Percentiles rank a stretch among this genome's conserved stretches.
Conservation (phyloP, 768 basidiomycete species). For the Lenzites betulinus region DNA sequence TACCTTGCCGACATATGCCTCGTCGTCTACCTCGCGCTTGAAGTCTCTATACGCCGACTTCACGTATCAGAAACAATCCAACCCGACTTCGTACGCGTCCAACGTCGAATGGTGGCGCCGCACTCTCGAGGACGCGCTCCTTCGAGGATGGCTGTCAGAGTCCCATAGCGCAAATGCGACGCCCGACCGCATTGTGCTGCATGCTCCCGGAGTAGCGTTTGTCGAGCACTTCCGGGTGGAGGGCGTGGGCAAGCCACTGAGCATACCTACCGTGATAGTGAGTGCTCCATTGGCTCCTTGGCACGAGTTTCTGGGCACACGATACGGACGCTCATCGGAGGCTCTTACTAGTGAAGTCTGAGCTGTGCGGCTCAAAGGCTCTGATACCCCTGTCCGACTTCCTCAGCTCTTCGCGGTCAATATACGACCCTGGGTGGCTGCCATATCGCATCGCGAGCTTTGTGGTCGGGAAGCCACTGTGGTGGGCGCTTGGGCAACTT, state of each 20-base stretch:
- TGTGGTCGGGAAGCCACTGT: slow-evolving; percentile 75
- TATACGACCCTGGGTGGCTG: slow-evolving; percentile 69
- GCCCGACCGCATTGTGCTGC: slow-evolving; percentile 59
- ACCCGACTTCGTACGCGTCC: slow-evolving; percentile 78
- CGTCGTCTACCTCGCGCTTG: slow-evolving; percentile 53
- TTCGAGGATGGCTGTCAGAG: slow-evolving; percentile 52
- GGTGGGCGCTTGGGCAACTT: slow-evolving; percentile 86
- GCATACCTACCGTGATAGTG: slow-evolving; percentile 72
- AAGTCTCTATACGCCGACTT: slow-evolving; percentile 89
- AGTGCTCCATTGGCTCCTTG: slow-evolving; percentile 37
- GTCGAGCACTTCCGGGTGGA: slow-evolving; percentile 63
- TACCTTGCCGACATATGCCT: slow-evolving; percentile 48
- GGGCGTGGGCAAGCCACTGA: slow-evolving; percentile 75
- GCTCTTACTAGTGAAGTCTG: slow-evolving; percentile 63
- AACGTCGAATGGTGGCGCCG: slow-evolving; percentile 89
- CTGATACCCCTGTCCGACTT: slow-evolving; percentile 59
- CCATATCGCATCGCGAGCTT: slow-evolving; percentile 69
- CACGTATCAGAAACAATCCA: slow-evolving; percentile 78
- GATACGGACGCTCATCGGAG: slow-evolving; percentile 29
- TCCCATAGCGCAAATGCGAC: slow-evolving; percentile 5
- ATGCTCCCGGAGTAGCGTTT: slow-evolving; percentile 49
- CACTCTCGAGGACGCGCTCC: slow-evolving; percentile 62
- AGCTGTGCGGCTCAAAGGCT: slow-evolving; percentile 49
- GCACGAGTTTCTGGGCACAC: not conserved
- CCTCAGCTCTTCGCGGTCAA: slow-evolving; percentile 53